Percentiles rank a stretch among this genome's conserved stretches.
phyloP scores from a whole-genome alignment of 495 filamentous ascomycete species.

The Mytilinidion resinicola region DNA sequence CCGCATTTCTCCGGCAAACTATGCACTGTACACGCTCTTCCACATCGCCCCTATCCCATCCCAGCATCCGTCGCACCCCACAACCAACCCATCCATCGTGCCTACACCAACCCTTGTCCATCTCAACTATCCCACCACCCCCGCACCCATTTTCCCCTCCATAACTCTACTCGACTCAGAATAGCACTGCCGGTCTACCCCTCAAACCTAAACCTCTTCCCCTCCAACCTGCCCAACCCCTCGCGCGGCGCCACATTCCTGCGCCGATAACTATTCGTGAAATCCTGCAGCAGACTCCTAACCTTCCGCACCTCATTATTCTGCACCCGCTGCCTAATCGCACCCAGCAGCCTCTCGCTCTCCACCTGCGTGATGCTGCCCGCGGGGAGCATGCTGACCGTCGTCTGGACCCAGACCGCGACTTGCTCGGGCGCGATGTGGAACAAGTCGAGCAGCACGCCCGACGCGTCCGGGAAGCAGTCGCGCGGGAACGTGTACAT shows the following conservation, averaged over 20 bases:
- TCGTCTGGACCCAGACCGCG: constrained; percentile 70
- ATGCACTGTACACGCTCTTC: neutral
- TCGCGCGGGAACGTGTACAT: constrained; percentile 97
- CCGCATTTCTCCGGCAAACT: constrained; percentile 10
- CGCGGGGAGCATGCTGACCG: constrained; percentile 72
- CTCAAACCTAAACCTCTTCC: constrained; percentile 72
- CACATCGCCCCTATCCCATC: neutral
- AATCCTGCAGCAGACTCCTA: constrained; percentile 82
- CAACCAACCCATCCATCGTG: neutral
- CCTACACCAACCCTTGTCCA: neutral
- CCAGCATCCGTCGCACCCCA: neutral
- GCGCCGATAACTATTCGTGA: constrained; percentile 87
- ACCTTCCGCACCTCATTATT: constrained; percentile 74
- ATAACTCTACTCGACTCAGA: neutral
- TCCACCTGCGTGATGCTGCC: constrained; percentile 64
- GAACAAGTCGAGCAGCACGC: constrained; percentile 83
- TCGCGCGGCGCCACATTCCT: constrained; percentile 93
- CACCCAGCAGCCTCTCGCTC: constrained; percentile 45
- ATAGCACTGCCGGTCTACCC: constrained; percentile 18
- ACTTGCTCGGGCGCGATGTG: constrained; percentile 76
- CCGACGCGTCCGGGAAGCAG: constrained; percentile 88
- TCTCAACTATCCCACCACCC: neutral
- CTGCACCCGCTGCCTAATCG: constrained; percentile 52
- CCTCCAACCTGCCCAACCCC: constrained; percentile 77
- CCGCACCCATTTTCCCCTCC: neutral